These are phyloP conservation scores for Niveomyces coronatus DNA, from an alignment of 2,329 filamentous ascomycete species.

Conservation along the genomic window DNA sequence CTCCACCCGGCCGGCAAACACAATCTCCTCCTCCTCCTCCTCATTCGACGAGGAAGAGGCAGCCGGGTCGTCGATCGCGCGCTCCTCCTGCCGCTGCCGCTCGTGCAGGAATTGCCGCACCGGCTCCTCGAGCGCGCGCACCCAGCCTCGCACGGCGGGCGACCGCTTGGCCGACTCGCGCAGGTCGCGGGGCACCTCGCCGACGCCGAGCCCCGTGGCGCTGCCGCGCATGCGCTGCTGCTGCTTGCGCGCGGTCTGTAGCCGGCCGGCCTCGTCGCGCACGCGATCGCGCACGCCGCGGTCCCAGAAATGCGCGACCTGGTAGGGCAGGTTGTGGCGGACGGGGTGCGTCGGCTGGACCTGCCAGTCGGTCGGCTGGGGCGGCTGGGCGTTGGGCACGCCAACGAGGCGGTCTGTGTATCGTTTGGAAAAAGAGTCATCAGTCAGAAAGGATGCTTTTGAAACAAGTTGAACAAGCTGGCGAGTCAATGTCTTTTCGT, in stretches of 20 bases:
- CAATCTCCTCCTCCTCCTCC: constrained; percentile 63
- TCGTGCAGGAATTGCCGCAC: constrained; percentile 66
- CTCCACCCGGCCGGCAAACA: constrained; percentile 69
- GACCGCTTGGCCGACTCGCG: constrained; percentile 70
- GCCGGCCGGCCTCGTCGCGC: constrained; percentile 33
- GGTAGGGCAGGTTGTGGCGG: constrained; percentile 70
- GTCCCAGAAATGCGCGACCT: constrained; percentile 81
- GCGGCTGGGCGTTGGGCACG: constrained; percentile 79
- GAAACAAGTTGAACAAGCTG: too few relatives aligned
- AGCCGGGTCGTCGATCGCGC: constrained; percentile 11
- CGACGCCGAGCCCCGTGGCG: constrained; percentile 35
- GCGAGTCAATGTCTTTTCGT: too few relatives aligned
- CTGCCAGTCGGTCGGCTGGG: constrained; percentile 72
- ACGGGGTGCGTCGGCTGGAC: constrained; percentile 72
- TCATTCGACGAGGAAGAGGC: too few relatives aligned
- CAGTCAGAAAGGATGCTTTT: too few relatives aligned
- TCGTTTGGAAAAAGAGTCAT: constrained; percentile 1
- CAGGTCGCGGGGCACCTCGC: constrained; percentile 67
- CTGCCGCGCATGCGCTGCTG: constrained; percentile 32
- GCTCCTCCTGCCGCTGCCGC: constrained; percentile 15
- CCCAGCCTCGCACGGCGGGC: constrained; percentile 66
- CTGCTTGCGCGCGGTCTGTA: constrained; percentile 33
- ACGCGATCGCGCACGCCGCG: constrained; percentile 37
- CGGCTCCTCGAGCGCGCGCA: constrained; percentile 77
- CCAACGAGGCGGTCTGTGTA: constrained; percentile 66